phyloP scores from a whole-genome alignment of 805 yeast genomes.

The Candida awuae region DNA sequence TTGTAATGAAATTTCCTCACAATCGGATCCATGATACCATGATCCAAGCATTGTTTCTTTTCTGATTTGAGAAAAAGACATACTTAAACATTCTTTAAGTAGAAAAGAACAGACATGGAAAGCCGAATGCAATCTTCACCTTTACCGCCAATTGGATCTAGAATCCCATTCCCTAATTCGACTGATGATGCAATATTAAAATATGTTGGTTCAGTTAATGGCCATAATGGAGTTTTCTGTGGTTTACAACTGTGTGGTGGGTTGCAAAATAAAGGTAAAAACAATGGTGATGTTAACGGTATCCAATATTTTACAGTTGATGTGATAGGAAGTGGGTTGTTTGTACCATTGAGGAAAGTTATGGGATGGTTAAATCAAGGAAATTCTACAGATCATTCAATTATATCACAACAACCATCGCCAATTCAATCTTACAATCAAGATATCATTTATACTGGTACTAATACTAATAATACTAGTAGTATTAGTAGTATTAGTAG shows the following conservation, averaged over 20 bases:
- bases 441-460: too few relatives aligned
- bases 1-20: too few relatives aligned
- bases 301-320: slow-evolving; percentile 57
- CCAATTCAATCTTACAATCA: background rate
- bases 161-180: slow-evolving; percentile 9
- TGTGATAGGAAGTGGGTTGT: slow-evolving; percentile 63
- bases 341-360: slow-evolving; percentile 49
- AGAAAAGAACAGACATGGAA: background rate
- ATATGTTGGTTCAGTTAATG: slow-evolving; percentile 65
- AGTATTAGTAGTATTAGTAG: background rate
- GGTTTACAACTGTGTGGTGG: slow-evolving; percentile 81
- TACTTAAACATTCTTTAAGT: too few relatives aligned
- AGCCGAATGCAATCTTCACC: background rate
- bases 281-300: slow-evolving; percentile 77
- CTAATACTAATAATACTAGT: background rate
- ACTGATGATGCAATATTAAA: slow-evolving; percentile 54
- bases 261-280: slow-evolving; percentile 61
- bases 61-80: background rate
- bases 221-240: slow-evolving; percentile 69
- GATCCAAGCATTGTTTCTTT: too few relatives aligned
- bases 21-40: too few relatives aligned
- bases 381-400: background rate
- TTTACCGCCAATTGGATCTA: slow-evolving; percentile 8
- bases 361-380: slow-evolving; percentile 6
- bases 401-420: background rate